Base-by-base conservation (phyloP, 1,284 basidiomycete species). In the Retiboletus fuscus region DNA sequence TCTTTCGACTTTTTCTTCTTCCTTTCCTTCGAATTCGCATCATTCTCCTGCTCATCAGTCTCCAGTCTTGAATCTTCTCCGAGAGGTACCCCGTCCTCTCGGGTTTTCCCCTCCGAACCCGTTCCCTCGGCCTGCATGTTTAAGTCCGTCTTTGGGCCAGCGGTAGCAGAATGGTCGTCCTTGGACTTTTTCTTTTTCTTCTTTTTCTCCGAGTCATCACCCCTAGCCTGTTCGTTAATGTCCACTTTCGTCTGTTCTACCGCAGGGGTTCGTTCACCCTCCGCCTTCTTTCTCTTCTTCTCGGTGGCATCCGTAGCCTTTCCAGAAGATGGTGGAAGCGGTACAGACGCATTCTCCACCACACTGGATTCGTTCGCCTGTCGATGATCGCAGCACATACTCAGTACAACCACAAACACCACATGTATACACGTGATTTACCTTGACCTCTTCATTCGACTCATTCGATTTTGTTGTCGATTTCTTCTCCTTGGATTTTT, bases 401-500 rank as follows among this genome's bases (percentile, higher is more conserved):
- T 78, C 39, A 75, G 63, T 66, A 5, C 71, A 71, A 70, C 55
- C 58, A 69, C 60, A 8, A 44, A 7, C 18, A 44, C 28, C 5
- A 51, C 18, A 61, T 44, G 39, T 41, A 39, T 65, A 77, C 61
- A 78, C 53, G 12, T 16, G 57, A 69, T 60, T 67, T 67, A 81
- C 79, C 73, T 72, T 46, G 46, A 24, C 63, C 13, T 74, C 69
- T 41, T 30, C 51, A 18, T 3, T 41, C 1, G 67, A 53, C 28
- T 64, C 60, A 67, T 80, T 71, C 20, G 72, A 65, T 53, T 75
- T 77, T 30, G 80, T 77, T 62, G 75, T 75, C 43, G 77, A 75
- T 51, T 77, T 73, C 69, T 82, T 81, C 18, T 83, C 77, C 72
- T 69, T 79, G n/a, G 47, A 64, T 67, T 83, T 83, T 71, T 80